Evolutionary conservation across 1,139 yeast genomes (phyloP).

Genomic region (Blastobotrys malaysiensis): DNA sequence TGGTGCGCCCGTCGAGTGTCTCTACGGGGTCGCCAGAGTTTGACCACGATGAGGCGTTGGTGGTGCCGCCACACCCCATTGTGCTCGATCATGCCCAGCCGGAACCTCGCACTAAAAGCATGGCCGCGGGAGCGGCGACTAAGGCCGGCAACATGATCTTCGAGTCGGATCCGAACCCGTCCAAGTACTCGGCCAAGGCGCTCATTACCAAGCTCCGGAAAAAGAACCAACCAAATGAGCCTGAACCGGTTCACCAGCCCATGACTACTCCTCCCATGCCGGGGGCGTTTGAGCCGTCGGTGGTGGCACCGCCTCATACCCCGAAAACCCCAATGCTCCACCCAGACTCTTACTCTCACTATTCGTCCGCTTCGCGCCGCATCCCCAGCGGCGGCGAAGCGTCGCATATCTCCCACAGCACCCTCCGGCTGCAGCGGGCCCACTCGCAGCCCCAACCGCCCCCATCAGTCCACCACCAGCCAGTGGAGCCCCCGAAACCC

Average conservation of each 20-base stretch:
- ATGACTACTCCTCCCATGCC: not conserved
- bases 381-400: not conserved
- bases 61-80: not conserved
- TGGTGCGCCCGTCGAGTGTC: not conserved
- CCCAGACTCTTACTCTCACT: not conserved
- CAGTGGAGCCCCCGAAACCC: no score
- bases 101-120: not conserved
- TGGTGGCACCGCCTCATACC: not conserved
- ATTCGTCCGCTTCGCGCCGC: not conserved
- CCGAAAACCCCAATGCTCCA: not conserved
- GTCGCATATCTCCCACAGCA: not conserved
- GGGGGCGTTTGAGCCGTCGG: not conserved
- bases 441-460: slow-evolving; percentile 1
- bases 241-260: no score
- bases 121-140: not conserved
- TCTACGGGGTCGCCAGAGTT: not conserved
- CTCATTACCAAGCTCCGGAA: slow-evolving; percentile 16
- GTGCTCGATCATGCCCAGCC: not conserved
- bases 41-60: not conserved
- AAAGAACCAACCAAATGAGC: not conserved
- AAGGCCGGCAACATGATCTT: slow-evolving; percentile 4
- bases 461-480: no score
- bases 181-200: slow-evolving; percentile 24
- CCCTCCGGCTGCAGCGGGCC: not conserved
- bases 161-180: slow-evolving; percentile 8